phyloP scores from a whole-genome alignment of 805 yeast species.

The Saccharomycopsis amapae region DNA sequence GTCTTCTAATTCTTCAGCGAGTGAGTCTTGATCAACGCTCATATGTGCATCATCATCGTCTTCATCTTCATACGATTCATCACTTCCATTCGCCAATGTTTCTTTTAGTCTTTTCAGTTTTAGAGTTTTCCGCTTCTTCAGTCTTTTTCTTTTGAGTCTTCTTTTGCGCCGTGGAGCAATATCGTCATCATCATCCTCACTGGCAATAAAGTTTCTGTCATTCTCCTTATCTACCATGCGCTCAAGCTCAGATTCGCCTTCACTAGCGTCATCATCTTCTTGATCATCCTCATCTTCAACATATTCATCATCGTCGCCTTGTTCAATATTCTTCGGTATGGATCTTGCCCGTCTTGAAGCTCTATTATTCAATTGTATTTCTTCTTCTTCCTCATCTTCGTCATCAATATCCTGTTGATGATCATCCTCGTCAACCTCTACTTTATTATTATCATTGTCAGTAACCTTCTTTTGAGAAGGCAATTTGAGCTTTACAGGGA shows the following conservation, averaged over 20 bases:
- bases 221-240: conserved; percentile 19
- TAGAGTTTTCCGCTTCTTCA: conserved; percentile 19
- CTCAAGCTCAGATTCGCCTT: not conserved
- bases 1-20: conserved; percentile 22
- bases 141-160: conserved; percentile 19
- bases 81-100: conserved; percentile 9
- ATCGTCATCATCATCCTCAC: conserved; percentile 24
- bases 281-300: conserved; percentile 30
- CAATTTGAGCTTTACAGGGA: not conserved
- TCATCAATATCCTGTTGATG: not conserved
- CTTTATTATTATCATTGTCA: no score
- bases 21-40: conserved; percentile 24
- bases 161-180: conserved; percentile 12
- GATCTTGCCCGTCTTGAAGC: conserved; percentile 2
- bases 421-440: conserved; percentile 15
- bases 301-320: conserved; percentile 22
- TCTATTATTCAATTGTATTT: not conserved
- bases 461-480: conserved; percentile 11
- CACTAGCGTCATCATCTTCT: conserved; percentile 27
- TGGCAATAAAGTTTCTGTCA: conserved; percentile 25
- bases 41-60: conserved; percentile 25
- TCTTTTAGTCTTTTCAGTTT: conserved; percentile 19
- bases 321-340: conserved; percentile 14
- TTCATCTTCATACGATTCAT: conserved; percentile 28
- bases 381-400: conserved; percentile 9